phyloP scores from a whole-genome alignment of 2,329 filamentous ascomycete species.

The Alternaria postmessia region DNA sequence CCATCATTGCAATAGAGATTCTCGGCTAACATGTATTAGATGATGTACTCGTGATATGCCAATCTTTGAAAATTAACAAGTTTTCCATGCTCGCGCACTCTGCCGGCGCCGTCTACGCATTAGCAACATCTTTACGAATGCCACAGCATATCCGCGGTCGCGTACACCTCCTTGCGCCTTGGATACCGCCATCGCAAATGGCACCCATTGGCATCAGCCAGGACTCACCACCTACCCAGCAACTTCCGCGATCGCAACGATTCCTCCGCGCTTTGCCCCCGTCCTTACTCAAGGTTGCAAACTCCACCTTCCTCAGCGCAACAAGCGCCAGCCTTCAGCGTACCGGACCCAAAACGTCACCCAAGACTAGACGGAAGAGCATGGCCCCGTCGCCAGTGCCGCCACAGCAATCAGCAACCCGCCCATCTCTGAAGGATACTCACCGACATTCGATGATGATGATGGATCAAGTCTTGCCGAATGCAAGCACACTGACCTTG shows the following conservation, averaged over 20 bases:
- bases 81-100: constrained; percentile 97
- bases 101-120: constrained; percentile 95
- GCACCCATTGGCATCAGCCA: constrained; percentile 67
- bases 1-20: constrained; percentile 49
- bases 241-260: constrained; percentile 88
- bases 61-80: constrained; percentile 88
- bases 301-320: constrained; percentile 92
- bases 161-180: constrained; percentile 92
- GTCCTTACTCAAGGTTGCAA: constrained; percentile 90
- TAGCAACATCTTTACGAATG: constrained; percentile 93
- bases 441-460: constrained; percentile 58
- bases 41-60: constrained; percentile 93
- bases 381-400: constrained; percentile 29
- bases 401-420: constrained; percentile 11
- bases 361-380: constrained; percentile 46
- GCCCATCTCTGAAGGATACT: constrained; percentile 41
- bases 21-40: constrained; percentile 53
- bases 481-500: constrained; percentile 44
- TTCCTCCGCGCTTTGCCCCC: constrained; percentile 90
- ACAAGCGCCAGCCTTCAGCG: constrained; percentile 79
- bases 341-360: constrained; percentile 62
- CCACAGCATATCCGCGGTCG: constrained; percentile 93
- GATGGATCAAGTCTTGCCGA: constrained; percentile 59
- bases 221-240: constrained; percentile 78
- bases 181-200: constrained; percentile 83